These are phyloP conservation scores for Hymenoscyphus repandus DNA, from an alignment of 2,329 filamentous ascomycete species.

Conservation along the genomic window DNA sequence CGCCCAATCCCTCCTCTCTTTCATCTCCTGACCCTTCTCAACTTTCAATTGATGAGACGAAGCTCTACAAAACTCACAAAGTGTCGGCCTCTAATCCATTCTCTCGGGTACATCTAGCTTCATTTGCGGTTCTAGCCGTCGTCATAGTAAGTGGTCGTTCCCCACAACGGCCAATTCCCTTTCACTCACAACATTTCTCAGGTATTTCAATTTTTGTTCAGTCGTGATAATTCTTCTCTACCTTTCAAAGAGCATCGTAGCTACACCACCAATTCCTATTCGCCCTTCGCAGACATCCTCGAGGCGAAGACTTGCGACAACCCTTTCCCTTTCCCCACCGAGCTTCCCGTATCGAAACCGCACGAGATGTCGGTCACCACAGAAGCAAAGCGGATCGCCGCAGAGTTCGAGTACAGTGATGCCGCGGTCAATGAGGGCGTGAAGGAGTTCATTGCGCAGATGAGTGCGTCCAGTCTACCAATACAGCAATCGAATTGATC, in stretches of 20 bases:
- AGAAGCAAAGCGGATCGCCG: slow-evolving; percentile 74
- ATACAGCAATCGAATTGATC: slow-evolving; percentile 17
- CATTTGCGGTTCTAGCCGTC: slow-evolving; percentile 27
- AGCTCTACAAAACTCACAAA: slow-evolving; percentile 18
- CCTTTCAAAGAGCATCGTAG: slow-evolving; percentile 31
- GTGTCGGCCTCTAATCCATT: slow-evolving; percentile 24
- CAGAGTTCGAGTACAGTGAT: slow-evolving; percentile 79
- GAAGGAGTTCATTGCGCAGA: slow-evolving; percentile 78
- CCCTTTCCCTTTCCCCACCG: slow-evolving; percentile 48
- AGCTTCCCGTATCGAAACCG: slow-evolving; percentile 48
- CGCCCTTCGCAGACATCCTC: slow-evolving; percentile 38
- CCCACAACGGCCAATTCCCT: slow-evolving; percentile 4
- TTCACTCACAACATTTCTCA: slow-evolving; percentile 25
- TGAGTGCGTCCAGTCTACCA: slow-evolving; percentile 50
- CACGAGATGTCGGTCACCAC: slow-evolving; percentile 58
- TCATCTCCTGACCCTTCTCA: slow-evolving; percentile 5
- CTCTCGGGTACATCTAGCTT: slow-evolving; percentile 30
- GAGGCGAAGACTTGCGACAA: slow-evolving; percentile 49
- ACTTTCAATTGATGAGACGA: slow-evolving; percentile 14
- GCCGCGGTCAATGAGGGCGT: slow-evolving; percentile 76
- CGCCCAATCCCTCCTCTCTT: slow-evolving; percentile 15
- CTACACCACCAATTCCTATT: slow-evolving; percentile 33
- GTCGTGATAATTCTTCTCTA: slow-evolving; percentile 20
- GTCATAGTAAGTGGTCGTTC: slow-evolving; percentile 25
- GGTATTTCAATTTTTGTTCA: slow-evolving; percentile 48